Conservation (phyloP, 2,329 filamentous ascomycete genomes). For the Ophiostoma triangulosporum region DNA sequence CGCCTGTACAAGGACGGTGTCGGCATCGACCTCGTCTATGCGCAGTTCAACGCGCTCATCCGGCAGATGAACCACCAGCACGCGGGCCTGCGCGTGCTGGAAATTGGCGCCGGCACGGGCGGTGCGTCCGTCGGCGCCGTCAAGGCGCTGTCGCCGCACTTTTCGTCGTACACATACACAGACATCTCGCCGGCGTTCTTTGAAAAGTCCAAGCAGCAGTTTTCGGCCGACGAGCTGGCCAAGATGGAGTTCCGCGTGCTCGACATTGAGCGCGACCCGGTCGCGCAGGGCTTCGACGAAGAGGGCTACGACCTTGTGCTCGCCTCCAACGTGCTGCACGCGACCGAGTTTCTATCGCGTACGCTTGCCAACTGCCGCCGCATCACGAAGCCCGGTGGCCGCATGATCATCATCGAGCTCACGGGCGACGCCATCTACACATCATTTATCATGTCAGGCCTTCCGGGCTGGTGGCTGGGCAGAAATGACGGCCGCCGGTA, state of each 20-base stretch:
- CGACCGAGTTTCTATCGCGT: conserved; percentile 19
- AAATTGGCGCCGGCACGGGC: conserved; percentile 22
- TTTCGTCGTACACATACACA: conserved; percentile 14
- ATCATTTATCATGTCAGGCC: conserved; percentile 9
- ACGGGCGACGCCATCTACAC: conserved; percentile 8
- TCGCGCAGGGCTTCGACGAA: conserved; percentile 21
- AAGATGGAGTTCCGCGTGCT: conserved; percentile 20
- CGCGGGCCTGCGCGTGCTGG: conserved; percentile 21
- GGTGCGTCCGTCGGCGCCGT: conserved; percentile 16
- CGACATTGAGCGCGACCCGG: conserved; percentile 21
- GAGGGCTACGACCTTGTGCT: conserved; percentile 24
- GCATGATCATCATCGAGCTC: conserved; percentile 19
- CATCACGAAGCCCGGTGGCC: conserved; percentile 26
- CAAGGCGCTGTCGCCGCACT: conserved; percentile 12
- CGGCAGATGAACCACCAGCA: conserved; percentile 14
- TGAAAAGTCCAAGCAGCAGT: conserved; percentile 18
- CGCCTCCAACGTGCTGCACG: conserved; percentile 26
- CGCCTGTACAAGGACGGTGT: conserved; percentile 20
- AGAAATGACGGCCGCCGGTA: conserved; percentile 8
- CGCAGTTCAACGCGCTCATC: conserved; percentile 15
- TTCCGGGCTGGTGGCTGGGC: conserved; percentile 15
- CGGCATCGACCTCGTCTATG: conserved; percentile 13
- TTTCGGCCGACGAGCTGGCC: conserved; percentile 13
- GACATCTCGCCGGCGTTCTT: conserved; percentile 19
- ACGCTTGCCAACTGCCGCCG: conserved; percentile 21